These are phyloP conservation scores for Neonectria punicea DNA, from an alignment of 2,329 filamentous ascomycete genomes.

Conservation along the genomic window DNA sequence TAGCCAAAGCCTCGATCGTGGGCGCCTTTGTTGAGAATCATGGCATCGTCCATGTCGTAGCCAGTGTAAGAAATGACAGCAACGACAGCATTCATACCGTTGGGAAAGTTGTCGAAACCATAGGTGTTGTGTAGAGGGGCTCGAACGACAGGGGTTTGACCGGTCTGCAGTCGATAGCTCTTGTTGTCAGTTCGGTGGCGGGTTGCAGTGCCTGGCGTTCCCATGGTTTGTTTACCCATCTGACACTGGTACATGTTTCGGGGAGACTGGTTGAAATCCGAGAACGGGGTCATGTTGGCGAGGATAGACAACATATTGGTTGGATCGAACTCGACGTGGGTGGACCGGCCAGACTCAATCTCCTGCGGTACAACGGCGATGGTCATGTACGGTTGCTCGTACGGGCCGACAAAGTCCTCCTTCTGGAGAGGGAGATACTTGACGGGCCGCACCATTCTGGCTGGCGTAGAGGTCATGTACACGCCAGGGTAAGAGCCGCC, in stretches of 20 bases:
- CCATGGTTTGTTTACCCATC: constrained; percentile 99
- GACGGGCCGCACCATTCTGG: constrained; percentile 89
- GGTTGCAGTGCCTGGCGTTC: constrained; percentile 87
- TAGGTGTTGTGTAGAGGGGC: constrained; percentile 95
- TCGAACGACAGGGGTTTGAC: constrained; percentile 93
- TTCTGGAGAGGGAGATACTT: constrained; percentile 91
- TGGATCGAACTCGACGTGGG: constrained; percentile 92
- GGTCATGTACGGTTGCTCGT: constrained; percentile 98
- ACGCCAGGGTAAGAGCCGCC: constrained; percentile 97
- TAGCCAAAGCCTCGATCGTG: constrained; percentile 96
- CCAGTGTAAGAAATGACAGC: constrained; percentile 99
- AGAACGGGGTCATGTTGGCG: constrained; percentile 98
- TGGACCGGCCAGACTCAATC: constrained; percentile 86
- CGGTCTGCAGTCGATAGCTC: constrained; percentile 91
- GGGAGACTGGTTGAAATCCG: constrained; percentile 97
- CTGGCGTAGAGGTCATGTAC: constrained; percentile 88
- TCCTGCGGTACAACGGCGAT: constrained; percentile 93
- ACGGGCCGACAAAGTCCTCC: constrained; percentile 88
- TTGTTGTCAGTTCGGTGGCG: constrained; percentile 97
- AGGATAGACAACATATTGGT: constrained; percentile 98
- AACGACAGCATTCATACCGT: constrained; percentile 93
- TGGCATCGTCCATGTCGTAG: constrained; percentile 99
- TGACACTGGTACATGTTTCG: constrained; percentile 99
- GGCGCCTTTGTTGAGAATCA: constrained; percentile 98
- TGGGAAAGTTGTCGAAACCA: constrained; percentile 97